A percentile compares a stretch with the other conserved stretches of the same genome.
Conservation (phyloP, 2,329 filamentous ascomycete species). For the Aphanoascus verrucosus region DNA sequence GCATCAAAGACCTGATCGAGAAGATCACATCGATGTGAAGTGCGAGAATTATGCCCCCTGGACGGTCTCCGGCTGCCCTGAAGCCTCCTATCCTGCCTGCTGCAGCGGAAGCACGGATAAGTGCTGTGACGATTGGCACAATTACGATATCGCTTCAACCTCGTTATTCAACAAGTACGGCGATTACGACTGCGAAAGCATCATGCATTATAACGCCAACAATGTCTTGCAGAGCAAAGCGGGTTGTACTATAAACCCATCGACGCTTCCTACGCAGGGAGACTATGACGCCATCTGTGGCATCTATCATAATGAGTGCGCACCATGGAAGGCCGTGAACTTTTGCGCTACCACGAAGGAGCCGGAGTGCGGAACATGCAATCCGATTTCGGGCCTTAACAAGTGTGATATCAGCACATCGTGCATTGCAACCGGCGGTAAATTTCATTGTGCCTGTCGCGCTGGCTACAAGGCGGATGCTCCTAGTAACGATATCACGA, state of each 20-base stretch:
- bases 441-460: conserved; percentile 10
- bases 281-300: conserved; percentile 6
- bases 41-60: conserved; percentile 7
- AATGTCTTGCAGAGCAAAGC: conserved; percentile 5
- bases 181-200: conserved; percentile 8
- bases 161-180: conserved; percentile 4
- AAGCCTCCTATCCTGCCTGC: conserved; percentile 4
- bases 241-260: conserved; percentile 4
- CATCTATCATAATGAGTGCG: conserved; percentile 4
- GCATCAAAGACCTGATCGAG: conserved; percentile 8
- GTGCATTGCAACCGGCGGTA: conserved; percentile 6
- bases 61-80: not conserved
- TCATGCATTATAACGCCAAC: conserved; percentile 7
- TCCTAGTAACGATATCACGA: conserved; percentile 1
- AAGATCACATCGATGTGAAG: conserved; percentile 4
- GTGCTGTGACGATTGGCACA: conserved; percentile 8
- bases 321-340: conserved; percentile 5
- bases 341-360: not conserved
- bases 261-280: conserved; percentile 1
- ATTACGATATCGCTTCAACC: conserved; percentile 4
- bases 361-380: conserved; percentile 6
- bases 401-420: conserved; percentile 11
- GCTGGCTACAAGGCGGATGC: conserved; percentile 6
- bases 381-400: conserved; percentile 6
- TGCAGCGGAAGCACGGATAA: conserved; percentile 4